These are phyloP conservation scores for Penicillium brasilianum DNA, from an alignment of 2,329 filamentous ascomycete species.

Conservation along the genomic window DNA sequence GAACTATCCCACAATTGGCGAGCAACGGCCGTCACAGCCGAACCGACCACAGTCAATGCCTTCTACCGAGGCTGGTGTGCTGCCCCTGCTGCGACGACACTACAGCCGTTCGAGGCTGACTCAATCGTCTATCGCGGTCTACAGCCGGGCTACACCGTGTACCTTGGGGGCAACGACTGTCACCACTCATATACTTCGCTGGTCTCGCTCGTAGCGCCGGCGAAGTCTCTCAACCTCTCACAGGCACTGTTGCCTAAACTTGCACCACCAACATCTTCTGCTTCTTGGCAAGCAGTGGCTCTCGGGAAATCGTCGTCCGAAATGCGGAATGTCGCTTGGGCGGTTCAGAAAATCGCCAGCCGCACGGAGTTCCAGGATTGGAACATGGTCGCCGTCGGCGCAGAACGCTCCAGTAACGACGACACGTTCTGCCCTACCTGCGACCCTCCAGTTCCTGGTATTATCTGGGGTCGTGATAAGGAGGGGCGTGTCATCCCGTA, in stretches of 20 bases:
- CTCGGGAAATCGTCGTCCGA: slow-evolving; percentile 33
- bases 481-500: slow-evolving; percentile 47
- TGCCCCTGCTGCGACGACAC: slow-evolving; percentile 27
- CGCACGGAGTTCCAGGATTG: slow-evolving; percentile 38
- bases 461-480: slow-evolving; percentile 41
- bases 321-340: slow-evolving; percentile 39
- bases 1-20: slow-evolving; percentile 54
- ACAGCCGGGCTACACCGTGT: slow-evolving; percentile 18
- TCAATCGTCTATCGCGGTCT: slow-evolving; percentile 31
- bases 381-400: slow-evolving; percentile 26
- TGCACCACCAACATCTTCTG: neutral
- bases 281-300: slow-evolving; percentile 36
- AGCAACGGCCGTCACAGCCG: slow-evolving; percentile 35
- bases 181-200: slow-evolving; percentile 40
- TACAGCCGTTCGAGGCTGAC: slow-evolving; percentile 28
- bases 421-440: slow-evolving; percentile 35
- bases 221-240: slow-evolving; percentile 23
- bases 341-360: slow-evolving; percentile 36
- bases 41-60: slow-evolving; percentile 30
- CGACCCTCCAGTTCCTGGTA: slow-evolving; percentile 38
- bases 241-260: slow-evolving; percentile 14
- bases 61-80: slow-evolving; percentile 39
- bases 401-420: neutral
- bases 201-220: slow-evolving; percentile 34
- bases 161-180: slow-evolving; percentile 31